Conservation (phyloP, 2,329 filamentous ascomycete genomes). For the Cytospora schulzeri region DNA sequence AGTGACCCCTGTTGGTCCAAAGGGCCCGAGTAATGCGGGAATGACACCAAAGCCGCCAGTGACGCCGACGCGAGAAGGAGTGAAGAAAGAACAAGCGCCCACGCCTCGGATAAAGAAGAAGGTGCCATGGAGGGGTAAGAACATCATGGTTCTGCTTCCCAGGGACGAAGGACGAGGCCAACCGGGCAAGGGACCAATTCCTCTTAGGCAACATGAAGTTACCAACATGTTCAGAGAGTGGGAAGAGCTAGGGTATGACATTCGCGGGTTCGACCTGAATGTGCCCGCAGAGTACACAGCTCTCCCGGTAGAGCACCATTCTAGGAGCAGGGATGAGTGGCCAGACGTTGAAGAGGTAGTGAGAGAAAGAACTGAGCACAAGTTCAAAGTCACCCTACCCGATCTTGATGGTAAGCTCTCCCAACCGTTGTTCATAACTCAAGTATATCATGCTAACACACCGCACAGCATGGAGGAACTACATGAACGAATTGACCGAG, state of each 20-base stretch:
- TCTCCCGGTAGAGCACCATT: slow-evolving; percentile 44
- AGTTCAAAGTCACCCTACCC: slow-evolving; percentile 68
- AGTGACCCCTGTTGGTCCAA: slow-evolving; percentile 15
- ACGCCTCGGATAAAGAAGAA: slow-evolving; percentile 69
- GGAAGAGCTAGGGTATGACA: slow-evolving; percentile 70
- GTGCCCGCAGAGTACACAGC: slow-evolving; percentile 45
- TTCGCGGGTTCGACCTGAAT: slow-evolving; percentile 67
- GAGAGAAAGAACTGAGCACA: slow-evolving; percentile 54
- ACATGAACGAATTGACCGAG: slow-evolving; percentile 82
- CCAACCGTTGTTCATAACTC: background rate
- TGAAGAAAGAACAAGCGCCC: slow-evolving; percentile 43
- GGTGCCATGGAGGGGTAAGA: slow-evolving; percentile 74
- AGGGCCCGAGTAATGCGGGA: slow-evolving; percentile 9
- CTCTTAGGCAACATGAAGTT: slow-evolving; percentile 58
- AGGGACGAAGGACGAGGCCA: slow-evolving; percentile 67
- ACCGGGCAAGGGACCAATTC: slow-evolving; percentile 54
- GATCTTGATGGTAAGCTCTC: slow-evolving; percentile 60
- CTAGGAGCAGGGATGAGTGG: slow-evolving; percentile 70
- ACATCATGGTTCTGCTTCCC: slow-evolving; percentile 71
- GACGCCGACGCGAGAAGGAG: slow-evolving; percentile 35
- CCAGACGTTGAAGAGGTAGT: slow-evolving; percentile 62
- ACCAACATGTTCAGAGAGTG: slow-evolving; percentile 65
- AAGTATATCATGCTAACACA: slow-evolving; percentile 27
- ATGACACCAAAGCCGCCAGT: slow-evolving; percentile 25
- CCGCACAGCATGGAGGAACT: slow-evolving; percentile 65